A percentile compares a stretch with the other conserved stretches of the same genome.
phyloP scores from a whole-genome alignment of 2,329 filamentous ascomycete genomes.

The Monilinia aucupariae region DNA sequence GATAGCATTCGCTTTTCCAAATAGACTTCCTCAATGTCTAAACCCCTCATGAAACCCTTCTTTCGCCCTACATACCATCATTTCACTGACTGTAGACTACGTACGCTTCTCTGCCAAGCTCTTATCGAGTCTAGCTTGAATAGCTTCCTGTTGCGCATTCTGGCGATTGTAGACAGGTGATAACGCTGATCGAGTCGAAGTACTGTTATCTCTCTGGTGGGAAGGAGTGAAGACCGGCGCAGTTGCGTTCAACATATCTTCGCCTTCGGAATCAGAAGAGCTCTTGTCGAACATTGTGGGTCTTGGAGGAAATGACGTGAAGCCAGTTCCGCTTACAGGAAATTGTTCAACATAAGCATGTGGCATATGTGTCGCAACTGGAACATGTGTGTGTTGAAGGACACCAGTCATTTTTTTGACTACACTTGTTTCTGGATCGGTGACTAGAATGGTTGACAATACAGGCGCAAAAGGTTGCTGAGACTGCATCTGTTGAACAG shows the following conservation, averaged over 20 bases:
- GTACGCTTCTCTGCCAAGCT: constrained; percentile 12
- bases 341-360: background rate
- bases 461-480: background rate
- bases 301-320: constrained; percentile 3
- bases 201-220: background rate
- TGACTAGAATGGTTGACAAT: constrained; percentile 16
- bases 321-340: background rate
- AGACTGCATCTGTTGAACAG: too few relatives aligned
- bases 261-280: background rate
- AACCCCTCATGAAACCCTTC: background rate
- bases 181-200: constrained; percentile 13
- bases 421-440: constrained; percentile 13
- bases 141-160: constrained; percentile 10
- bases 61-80: background rate
- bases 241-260: constrained; percentile 17
- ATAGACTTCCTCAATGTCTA: background rate
- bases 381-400: constrained; percentile 14
- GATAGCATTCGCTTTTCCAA: background rate
- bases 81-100: background rate
- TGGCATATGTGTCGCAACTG: constrained; percentile 17
- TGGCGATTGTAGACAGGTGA: constrained; percentile 17
- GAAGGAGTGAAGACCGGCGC: constrained; percentile 12
- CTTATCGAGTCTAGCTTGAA: constrained; percentile 20
- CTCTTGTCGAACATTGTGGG: background rate
- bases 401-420: constrained; percentile 18